Evolutionary conservation across 2,329 filamentous ascomycete species (phyloP), one percentile per base, ranked within the genome.

Genomic region (Achaetomium macrosporum): DNA sequence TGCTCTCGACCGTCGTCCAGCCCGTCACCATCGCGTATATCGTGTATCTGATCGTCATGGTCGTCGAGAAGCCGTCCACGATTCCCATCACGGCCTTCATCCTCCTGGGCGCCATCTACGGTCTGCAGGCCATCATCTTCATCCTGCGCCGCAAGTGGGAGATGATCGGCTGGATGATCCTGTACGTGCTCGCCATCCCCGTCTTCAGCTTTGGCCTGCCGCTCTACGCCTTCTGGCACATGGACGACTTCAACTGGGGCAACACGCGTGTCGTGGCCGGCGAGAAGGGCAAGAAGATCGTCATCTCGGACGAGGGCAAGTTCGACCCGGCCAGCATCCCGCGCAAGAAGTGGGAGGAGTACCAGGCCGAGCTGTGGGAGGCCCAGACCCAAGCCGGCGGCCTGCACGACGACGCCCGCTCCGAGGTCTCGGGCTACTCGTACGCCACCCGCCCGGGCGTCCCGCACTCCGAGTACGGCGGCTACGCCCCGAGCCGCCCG

Each of bases 241-340:
- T 97, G 93, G 93, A 99, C 70, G 93, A 99, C 73, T 99, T 99
- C 81, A 88, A 87, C 64, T 99, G 93, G 93, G 93, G 93, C 72
- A 99, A 96, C 72, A 99, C 93, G 39, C 92, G 93, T 83, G 83
- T 99, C 53, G 90, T 99, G 59, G 93, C 88, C 8, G 93, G 93
- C 68, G 93, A 99, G 68, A 85, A 86, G 69, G 93, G 93, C 59
- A 86, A 90, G 68, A 92, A 96, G 76, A 76, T 97, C 57, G 83
- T 99, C 62, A 86, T 99, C 60, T 89, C 90, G 1, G 93, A 99
- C 68, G 93, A 99, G 73, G 93, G 93, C 75, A 96, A 96, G 71
- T 99, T 97, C 66, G 93, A 99, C 66, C 92, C 93, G 13, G 77
- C 80, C 43, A 88, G 85, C 36, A 97, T 99, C 61, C 93, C 93